Base-by-base conservation (phyloP, 345 rosid genomes). In the Crucihimalaya himalaica region DNA sequence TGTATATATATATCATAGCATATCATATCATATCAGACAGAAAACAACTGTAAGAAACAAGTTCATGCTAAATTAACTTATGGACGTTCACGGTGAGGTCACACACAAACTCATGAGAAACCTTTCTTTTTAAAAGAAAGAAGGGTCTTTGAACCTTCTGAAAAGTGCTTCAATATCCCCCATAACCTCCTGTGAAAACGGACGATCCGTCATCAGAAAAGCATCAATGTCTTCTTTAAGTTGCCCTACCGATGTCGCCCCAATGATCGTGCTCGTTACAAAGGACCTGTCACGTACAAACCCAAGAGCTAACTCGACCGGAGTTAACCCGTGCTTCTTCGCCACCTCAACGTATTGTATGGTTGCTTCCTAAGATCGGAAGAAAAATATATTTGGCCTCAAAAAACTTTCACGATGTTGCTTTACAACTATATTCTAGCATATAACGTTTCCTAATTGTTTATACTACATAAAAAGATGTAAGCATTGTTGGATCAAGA, bases 161-260 rank as follows among this genome's bases (percentile, higher is more conserved):
- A 85, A 91, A 21, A 86, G 74, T 7, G 78, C 34, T 64, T 90
- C 98, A 34, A 90, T 81, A 66, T 81, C 97, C 23, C 81, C 86
- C 90, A 78, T 81, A 21, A 88, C 77, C 81, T 88, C 86, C 0
- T 76, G 65, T 4, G 92, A 82, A 73, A 90, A 79, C 0, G 92
- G 98, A 68, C 92, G 80, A 60, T 82, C 83, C 2, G 88, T 83
- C 39, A 80, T 73, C 59, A 86, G 48, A 78, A 89, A 88, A 63
- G 91, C 91, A 77, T 88, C 93, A 4, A 89, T 84, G 62, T 94
- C 91, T 82, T 94, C 98, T 71, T 88, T 88, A 5, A 91, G 79
- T 54, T 94, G 98, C 21, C 82, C 84, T 0, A 90, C 71, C 0
- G 96, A 93, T 69, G 98, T 93, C 34, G 96, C 85, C 3, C 98